Evolutionary conservation across 805 yeast species (phyloP), one percentile per base, ranked within the genome.

Genomic region (Wickerhamiella slavikovae): DNA sequence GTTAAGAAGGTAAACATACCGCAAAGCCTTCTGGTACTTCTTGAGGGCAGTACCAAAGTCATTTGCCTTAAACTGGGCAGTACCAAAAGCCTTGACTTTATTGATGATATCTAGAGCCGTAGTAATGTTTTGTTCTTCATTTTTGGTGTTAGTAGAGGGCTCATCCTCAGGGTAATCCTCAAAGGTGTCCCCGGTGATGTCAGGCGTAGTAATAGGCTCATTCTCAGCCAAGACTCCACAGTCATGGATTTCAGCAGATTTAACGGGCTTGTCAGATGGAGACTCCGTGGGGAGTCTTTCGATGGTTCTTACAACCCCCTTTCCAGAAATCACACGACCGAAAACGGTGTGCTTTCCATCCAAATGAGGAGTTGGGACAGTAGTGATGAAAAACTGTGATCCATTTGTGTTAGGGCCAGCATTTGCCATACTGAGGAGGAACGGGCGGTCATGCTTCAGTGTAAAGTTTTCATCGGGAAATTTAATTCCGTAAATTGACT

Each of bases 261-360:
- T 55, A 5, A 53, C 43, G 17, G 99, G 98, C 43, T 61, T 67
- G 49, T 85, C 95, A 24, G 56, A 60, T n/a, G n/a, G n/a, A 3
- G 58, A 56, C 24, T 61, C 72, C 17, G 80, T 78, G 35, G 66
- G 66, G 22, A 62, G 56, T 44, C 68, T 63, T 52, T 89, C 99
- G 36, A 89, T 62, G 33, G 64, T 60, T 39, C 93, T 70, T 6
- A 78, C 82, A 18, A 79, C 52, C 5, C 80, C 68, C 49, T 78
- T 83, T 24, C 95, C 95, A 27, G 39, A 67, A 69, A 85, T 54
- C 22, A 89, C 82, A 50, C 76, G 69, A 38, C 98, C 98, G 49
- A 89, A 89, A 3, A 89, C 96, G 30, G 83, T 95, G 51, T 89
- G 98, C 52, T 85, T 85, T 16, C 85, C 91, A 48, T 89, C 85